Evolutionary conservation across 164 flowering plant species (phyloP).

Genomic region (Vitis cinerea): DNA sequence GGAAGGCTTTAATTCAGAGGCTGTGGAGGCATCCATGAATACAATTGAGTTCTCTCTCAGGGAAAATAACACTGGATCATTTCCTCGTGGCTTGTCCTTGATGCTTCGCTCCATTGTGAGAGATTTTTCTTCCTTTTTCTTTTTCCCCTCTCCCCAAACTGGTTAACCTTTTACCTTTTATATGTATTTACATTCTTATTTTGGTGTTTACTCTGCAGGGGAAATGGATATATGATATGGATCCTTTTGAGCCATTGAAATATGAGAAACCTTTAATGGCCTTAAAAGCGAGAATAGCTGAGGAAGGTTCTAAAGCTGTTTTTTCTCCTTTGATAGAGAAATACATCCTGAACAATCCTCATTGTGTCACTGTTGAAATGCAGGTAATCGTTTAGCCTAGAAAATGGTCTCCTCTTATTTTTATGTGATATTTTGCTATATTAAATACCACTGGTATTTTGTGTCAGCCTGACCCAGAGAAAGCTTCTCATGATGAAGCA

Average conservation of each 20-base stretch:
- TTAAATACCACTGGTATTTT: neutral
- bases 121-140: neutral
- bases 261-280: constrained; percentile 79
- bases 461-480: constrained; percentile 91
- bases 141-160: neutral
- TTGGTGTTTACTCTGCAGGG: constrained; percentile 42
- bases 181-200: constrained; percentile 8
- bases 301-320: constrained; percentile 90
- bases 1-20: constrained; percentile 87
- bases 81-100: constrained; percentile 94
- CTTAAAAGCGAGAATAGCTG: constrained; percentile 78
- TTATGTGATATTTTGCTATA: neutral
- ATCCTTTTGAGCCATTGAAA: constrained; percentile 94
- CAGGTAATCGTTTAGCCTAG: constrained; percentile 47
- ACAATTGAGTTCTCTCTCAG: constrained; percentile 96
- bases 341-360: constrained; percentile 85
- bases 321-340: constrained; percentile 89
- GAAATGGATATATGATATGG: constrained; percentile 97
- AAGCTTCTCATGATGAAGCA: constrained; percentile 88
- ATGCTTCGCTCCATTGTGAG: constrained; percentile 96
- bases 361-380: constrained; percentile 90
- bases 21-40: constrained; percentile 98
- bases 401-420: neutral
- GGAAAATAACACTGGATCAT: constrained; percentile 98
- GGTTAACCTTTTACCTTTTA: neutral